Percentiles rank a stretch among this genome's conserved stretches.
These are phyloP conservation scores for Chimonanthus praecox DNA, from an alignment of 164 flowering plant genomes.

Conservation along the genomic window DNA sequence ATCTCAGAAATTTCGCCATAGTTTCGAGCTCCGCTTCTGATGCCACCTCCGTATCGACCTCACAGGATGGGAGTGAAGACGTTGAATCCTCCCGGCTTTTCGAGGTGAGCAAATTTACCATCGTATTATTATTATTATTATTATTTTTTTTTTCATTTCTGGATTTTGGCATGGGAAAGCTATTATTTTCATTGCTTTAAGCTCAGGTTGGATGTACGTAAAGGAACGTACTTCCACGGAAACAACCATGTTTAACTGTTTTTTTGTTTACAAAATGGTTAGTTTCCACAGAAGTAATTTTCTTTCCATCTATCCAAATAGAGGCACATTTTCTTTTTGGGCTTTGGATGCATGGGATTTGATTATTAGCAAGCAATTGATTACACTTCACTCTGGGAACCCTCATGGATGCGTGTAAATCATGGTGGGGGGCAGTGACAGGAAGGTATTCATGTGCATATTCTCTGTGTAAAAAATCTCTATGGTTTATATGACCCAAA, in stretches of 20 bases:
- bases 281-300: neutral
- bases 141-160: neutral
- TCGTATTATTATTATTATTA: neutral
- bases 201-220: too few relatives aligned
- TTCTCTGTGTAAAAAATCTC: too few relatives aligned
- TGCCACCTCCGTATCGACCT: conserved; percentile 1
- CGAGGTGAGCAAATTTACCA: conserved; percentile 25
- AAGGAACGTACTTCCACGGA: too few relatives aligned
- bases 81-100: conserved; percentile 37
- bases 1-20: neutral
- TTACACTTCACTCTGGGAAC: too few relatives aligned
- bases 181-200: neutral
- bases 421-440: too few relatives aligned
- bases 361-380: too few relatives aligned
- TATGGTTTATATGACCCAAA: too few relatives aligned
- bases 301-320: neutral
- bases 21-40: conserved; percentile 1
- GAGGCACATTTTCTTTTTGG: too few relatives aligned
- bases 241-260: too few relatives aligned
- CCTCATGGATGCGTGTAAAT: too few relatives aligned
- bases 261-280: neutral
- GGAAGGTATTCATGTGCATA: too few relatives aligned
- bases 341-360: too few relatives aligned
- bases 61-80: conserved; percentile 23
- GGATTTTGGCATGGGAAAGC: neutral